These are phyloP conservation scores for Trifolium repens DNA, from an alignment of 306 rosid genomes.

Conservation along the genomic window DNA sequence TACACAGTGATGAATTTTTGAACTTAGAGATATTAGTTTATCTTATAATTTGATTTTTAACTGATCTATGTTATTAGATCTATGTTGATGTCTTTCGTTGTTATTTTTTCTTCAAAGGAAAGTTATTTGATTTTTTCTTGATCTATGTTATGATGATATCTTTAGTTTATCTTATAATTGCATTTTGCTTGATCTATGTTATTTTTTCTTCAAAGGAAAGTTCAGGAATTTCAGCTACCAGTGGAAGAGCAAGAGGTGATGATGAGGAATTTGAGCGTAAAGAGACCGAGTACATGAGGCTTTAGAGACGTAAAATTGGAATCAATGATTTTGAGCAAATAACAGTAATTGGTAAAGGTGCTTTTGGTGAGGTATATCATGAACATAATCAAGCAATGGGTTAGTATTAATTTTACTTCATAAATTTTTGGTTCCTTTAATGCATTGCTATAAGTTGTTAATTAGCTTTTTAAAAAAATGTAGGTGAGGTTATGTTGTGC, in stretches of 20 bases:
- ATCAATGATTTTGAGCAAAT: slow-evolving; percentile 96
- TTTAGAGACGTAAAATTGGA: slow-evolving; percentile 91
- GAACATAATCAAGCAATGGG: not conserved
- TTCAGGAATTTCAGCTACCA: slow-evolving; percentile 80
- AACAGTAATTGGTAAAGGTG: slow-evolving; percentile 93
- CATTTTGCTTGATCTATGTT: too few species aligned
- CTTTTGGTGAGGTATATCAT: slow-evolving; percentile 93
- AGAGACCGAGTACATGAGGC: slow-evolving; percentile 93
- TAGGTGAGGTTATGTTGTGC: slow-evolving; percentile 94
- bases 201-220: slow-evolving; percentile 84
- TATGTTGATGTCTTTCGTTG: too few species aligned
- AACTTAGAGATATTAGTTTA: too few species aligned
- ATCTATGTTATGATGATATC: too few species aligned
- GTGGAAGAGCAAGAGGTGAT: slow-evolving; percentile 89
- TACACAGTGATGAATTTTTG: too few species aligned
- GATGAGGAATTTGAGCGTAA: slow-evolving; percentile 85
- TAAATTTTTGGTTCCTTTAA: slow-evolving; percentile 14
- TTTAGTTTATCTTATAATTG: too few species aligned
- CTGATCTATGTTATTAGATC: too few species aligned
- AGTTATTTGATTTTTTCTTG: too few species aligned
- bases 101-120: too few species aligned
- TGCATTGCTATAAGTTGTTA: not conserved
- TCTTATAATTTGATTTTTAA: too few species aligned
- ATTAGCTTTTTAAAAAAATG: slow-evolving; percentile 26
- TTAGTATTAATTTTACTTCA: slow-evolving; percentile 9